phyloP scores from a whole-genome alignment of 805 yeast species.

The Hanseniaspora lindneri region DNA sequence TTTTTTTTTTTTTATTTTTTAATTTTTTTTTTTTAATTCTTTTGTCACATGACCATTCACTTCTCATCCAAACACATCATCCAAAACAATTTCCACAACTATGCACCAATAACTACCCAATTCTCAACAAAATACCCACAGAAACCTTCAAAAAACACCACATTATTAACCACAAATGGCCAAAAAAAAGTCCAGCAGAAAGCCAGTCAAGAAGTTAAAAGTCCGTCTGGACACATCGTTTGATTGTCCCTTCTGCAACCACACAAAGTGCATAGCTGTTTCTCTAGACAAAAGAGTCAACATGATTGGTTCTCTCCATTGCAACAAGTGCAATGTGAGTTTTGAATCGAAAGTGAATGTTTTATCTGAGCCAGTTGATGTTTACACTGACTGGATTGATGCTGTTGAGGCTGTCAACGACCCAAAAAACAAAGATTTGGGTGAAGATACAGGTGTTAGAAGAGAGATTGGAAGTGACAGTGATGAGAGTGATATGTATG shows the following conservation, averaged over 20 bases:
- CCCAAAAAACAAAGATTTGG: conserved; percentile 29
- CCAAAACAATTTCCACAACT: too few relatives aligned
- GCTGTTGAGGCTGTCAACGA: conserved; percentile 64
- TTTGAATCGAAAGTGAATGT: conserved; percentile 80
- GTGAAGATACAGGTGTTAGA: conserved; percentile 23
- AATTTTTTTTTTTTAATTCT: too few relatives aligned
- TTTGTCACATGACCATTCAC: too few relatives aligned
- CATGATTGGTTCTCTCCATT: conserved; percentile 69
- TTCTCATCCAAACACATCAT: too few relatives aligned
- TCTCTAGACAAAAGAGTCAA: conserved; percentile 67
- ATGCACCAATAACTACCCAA: background rate
- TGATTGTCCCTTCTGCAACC: conserved; percentile 89
- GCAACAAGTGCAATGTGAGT: conserved; percentile 88
- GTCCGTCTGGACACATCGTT: conserved; percentile 72
- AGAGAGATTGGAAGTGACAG: conserved; percentile 21
- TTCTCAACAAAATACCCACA: background rate
- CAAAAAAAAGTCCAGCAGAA: conserved; percentile 67
- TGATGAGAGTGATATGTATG: conserved; percentile 28
- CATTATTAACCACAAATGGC: conserved; percentile 36
- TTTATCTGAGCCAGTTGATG: conserved; percentile 77
- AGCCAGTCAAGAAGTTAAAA: conserved; percentile 66
- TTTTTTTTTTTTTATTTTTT: too few relatives aligned
- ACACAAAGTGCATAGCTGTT: conserved; percentile 83
- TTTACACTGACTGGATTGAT: conserved; percentile 95
- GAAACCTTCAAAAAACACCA: background rate